Evolutionary conservation across 495 filamentous ascomycete genomes (phyloP).

Genomic region (Darksidea phi): DNA sequence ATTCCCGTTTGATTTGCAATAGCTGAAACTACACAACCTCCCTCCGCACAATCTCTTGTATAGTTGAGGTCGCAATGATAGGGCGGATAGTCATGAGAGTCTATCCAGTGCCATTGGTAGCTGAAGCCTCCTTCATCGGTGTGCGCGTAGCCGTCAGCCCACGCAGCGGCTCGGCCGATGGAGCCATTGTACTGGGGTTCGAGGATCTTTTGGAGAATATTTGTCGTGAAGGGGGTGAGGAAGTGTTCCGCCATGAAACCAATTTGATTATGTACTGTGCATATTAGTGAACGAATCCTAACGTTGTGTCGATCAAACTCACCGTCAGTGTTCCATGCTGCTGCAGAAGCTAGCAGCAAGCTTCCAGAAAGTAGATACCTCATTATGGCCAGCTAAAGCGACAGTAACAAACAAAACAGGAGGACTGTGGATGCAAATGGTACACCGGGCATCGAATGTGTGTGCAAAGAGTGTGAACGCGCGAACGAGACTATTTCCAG

Average conservation of each 20-base stretch:
- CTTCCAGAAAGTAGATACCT: not conserved
- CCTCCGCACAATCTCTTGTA: slow-evolving; percentile 33
- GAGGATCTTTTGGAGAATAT: slow-evolving; percentile 37
- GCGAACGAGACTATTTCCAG: no score
- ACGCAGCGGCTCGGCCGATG: slow-evolving; percentile 38
- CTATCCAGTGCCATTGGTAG: slow-evolving; percentile 36
- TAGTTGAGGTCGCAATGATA: slow-evolving; percentile 33
- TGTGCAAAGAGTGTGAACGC: no score
- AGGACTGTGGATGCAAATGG: not conserved
- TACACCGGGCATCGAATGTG: not conserved
- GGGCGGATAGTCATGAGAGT: slow-evolving; percentile 30
- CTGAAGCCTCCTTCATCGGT: slow-evolving; percentile 28
- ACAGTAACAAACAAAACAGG: not conserved
- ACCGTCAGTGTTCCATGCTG: slow-evolving; percentile 40
- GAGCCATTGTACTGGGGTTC: slow-evolving; percentile 41
- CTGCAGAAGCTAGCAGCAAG: slow-evolving; percentile 12
- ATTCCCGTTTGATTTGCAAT: slow-evolving; percentile 38
- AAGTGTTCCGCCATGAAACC: slow-evolving; percentile 42
- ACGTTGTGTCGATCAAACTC: not conserved
- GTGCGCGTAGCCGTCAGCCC: slow-evolving; percentile 38
- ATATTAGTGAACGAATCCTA: no score
- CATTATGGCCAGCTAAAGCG: not conserved
- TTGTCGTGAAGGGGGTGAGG: slow-evolving; percentile 35
- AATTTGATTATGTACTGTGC: slow-evolving; percentile 41
- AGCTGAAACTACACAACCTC: slow-evolving; percentile 39